These are phyloP conservation scores for Rhizopus arrhizus DNA, from an alignment of 371 early-diverging fungal species.

Conservation along the genomic window DNA sequence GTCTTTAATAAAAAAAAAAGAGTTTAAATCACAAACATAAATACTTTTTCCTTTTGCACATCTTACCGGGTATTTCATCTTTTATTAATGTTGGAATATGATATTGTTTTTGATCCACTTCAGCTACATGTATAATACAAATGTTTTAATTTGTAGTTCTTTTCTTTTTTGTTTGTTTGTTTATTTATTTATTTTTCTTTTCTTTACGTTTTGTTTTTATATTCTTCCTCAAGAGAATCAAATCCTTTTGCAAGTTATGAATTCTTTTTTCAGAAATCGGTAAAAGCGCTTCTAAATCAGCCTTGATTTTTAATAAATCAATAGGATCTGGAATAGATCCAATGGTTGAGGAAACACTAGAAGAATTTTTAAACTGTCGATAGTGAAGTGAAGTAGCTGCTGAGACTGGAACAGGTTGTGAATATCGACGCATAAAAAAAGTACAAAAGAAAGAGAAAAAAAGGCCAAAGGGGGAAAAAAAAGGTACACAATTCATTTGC, in stretches of 20 bases:
- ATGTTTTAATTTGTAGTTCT: neutral
- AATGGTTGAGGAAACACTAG: constrained; percentile 30
- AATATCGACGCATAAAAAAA: constrained; percentile 24
- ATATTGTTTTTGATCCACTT: constrained; percentile 6
- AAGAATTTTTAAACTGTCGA: constrained; percentile 28
- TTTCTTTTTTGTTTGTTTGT: neutral
- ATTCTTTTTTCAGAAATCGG: constrained; percentile 38
- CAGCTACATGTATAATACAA: constrained; percentile 2
- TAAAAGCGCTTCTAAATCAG: constrained; percentile 42
- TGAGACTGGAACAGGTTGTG: constrained; percentile 38
- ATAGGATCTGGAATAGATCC: constrained; percentile 36
- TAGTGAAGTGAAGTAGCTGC: constrained; percentile 34
- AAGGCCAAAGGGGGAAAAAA: neutral
- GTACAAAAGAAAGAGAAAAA: neutral
- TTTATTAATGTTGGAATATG: constrained; percentile 4
- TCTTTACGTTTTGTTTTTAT: constrained; percentile 8
- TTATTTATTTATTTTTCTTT: neutral
- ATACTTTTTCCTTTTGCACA: neutral
- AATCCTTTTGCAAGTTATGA: constrained; percentile 32
- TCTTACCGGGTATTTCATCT: constrained; percentile 13
- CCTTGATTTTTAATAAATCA: constrained; percentile 42
- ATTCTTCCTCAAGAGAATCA: constrained; percentile 25
- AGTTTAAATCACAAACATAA: neutral
- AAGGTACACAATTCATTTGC: constrained; percentile 2
- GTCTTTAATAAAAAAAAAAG: neutral